Conservation (phyloP, 2,329 filamentous ascomycete genomes). For the Trichoderma koningiopsis region DNA sequence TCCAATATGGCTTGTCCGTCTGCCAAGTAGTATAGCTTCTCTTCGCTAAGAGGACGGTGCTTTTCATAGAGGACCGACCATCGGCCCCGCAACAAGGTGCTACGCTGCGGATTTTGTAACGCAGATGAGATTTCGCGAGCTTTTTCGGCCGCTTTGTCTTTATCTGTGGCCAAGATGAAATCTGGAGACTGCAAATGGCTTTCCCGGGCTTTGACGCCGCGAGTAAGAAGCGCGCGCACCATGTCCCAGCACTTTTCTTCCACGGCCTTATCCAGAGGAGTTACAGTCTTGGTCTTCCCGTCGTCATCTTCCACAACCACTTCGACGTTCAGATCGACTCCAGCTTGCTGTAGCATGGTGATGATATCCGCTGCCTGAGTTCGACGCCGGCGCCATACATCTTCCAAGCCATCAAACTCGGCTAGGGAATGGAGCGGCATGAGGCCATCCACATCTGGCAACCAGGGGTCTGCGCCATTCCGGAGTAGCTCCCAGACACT, state of each 20-base stretch:
- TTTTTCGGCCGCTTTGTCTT: background rate
- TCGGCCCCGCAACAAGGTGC: background rate
- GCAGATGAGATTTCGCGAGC: background rate
- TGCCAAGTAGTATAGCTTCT: background rate
- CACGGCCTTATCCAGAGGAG: background rate
- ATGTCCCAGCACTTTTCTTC: background rate
- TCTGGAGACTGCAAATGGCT: background rate
- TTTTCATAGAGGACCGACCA: background rate
- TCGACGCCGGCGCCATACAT: background rate
- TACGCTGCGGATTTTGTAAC: background rate
- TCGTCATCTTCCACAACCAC: background rate
- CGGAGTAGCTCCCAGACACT: constrained; percentile 11
- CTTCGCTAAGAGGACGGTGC: background rate
- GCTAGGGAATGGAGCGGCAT: background rate
- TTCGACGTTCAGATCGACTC: background rate
- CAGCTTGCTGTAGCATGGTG: background rate
- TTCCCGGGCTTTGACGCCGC: background rate
- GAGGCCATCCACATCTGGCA: background rate
- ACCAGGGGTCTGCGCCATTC: background rate
- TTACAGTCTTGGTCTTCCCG: background rate
- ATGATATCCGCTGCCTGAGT: background rate
- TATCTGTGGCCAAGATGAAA: background rate
- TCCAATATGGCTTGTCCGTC: background rate
- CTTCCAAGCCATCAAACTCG: background rate
- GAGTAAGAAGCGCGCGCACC: background rate